Evolutionary conservation across 495 filamentous ascomycete genomes (phyloP).

Genomic region (Amorphotheca resinae): DNA sequence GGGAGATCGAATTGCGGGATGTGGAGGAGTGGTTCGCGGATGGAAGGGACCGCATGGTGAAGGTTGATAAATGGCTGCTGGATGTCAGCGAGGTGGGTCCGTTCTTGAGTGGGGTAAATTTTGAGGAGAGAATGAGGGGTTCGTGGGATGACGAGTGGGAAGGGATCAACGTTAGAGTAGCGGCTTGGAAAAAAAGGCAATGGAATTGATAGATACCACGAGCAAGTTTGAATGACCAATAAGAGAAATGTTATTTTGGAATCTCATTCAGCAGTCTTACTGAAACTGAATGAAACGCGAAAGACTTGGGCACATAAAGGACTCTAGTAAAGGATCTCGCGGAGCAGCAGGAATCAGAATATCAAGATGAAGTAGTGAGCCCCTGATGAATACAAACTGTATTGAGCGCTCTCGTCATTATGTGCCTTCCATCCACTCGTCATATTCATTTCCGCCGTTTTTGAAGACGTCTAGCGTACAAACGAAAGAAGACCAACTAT

Average conservation of each 20-base stretch:
- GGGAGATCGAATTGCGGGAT: slow-evolving; percentile 1
- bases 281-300: too few relatives aligned
- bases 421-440: neutral
- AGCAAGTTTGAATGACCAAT: neutral
- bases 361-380: too few relatives aligned
- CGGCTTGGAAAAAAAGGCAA: neutral
- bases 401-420: neutral
- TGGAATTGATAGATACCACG: neutral
- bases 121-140: neutral
- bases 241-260: too few relatives aligned
- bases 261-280: too few relatives aligned
- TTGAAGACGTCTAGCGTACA: neutral
- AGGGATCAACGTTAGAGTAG: neutral
- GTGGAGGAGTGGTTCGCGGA: slow-evolving; percentile 3
- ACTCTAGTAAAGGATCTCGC: too few relatives aligned
- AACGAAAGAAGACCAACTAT: neutral
- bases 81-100: neutral
- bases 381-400: neutral
- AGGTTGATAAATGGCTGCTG: neutral
- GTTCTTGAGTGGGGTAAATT: neutral
- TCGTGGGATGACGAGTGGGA: neutral
- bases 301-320: too few relatives aligned
- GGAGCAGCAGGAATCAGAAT: too few relatives aligned
- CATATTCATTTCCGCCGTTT: neutral
- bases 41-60: neutral